Base-by-base conservation (phyloP, 1,139 yeast species). In the Yamadazyma diospyri region DNA sequence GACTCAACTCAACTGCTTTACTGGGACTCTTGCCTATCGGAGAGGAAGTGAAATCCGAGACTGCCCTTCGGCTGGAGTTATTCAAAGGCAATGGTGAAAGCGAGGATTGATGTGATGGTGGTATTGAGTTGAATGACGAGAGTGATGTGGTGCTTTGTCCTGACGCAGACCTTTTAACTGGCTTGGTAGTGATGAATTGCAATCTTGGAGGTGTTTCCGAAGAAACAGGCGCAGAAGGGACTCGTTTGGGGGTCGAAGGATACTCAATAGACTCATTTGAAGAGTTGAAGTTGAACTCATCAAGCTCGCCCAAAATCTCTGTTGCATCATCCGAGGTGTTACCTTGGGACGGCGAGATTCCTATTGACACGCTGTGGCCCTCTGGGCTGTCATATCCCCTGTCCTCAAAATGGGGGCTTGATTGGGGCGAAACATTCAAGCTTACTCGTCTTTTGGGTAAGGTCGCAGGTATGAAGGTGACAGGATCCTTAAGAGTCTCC, bases 1-100 rank as follows among this genome's bases (percentile, higher is more conserved):
- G 61, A 5, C 59, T 40, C n/a, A 61, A 39, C 3, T 54, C 46
- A 10, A 38, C 37, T 26, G 33, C 20, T 24, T 40, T 39, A 27
- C 34, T 36, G 3, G 39, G 39, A 33, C 39, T 32, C 12, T 31
- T 27, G 11, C 24, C 30, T 4, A 27, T 16, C 3, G 39, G 34
- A 4, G 34, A 20, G 10, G 28, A 15, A 25, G 28, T 29, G 19
- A 38, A 32, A 24, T 46, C 50, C 3, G 50, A 45, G 1, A 45
- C 40, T 10, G 47, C 39, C 29, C 51, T 35, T 26, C 41, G 35
- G 3, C 12, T 6, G 14, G 42, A 42, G 17, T 43, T 22, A 15
- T 23, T 25, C 14, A 23, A 19, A 6, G 30, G 17, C 9, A 18
- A 18, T 7, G 20, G 9, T 6, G 8, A 7, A 9, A 9, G 20